phyloP scores from a whole-genome alignment of 257 asterid species.

The Phtheirospermum japonicum region DNA sequence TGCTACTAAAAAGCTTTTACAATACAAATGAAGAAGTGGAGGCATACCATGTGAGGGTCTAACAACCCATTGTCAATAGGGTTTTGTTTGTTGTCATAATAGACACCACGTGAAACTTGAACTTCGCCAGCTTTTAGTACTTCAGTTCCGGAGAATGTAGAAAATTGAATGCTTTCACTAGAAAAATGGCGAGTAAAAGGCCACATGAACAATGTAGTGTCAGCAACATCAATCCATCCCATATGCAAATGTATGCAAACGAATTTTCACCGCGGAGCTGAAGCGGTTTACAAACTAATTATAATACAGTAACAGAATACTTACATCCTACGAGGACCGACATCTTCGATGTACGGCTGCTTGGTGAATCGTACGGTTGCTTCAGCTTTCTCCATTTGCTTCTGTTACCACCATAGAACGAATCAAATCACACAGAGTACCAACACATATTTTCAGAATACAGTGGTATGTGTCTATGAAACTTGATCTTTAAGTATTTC shows the following conservation, averaged over 20 bases:
- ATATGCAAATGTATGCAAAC: constrained; percentile 10
- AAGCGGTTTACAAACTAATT: neutral
- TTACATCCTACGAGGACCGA: constrained; percentile 85
- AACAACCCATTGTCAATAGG: constrained; percentile 67
- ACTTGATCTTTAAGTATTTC: too few relatives aligned
- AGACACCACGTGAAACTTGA: constrained; percentile 53
- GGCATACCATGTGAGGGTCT: constrained; percentile 75
- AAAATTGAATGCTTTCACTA: constrained; percentile 80
- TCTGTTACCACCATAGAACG: constrained; percentile 22
- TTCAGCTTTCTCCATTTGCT: constrained; percentile 44
- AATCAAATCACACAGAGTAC: neutral
- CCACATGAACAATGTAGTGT: constrained; percentile 16
- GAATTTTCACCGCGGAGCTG: neutral
- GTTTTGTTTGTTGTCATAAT: constrained; percentile 47
- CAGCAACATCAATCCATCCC: constrained; percentile 1
- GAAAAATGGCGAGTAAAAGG: constrained; percentile 25
- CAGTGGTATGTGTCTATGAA: too few relatives aligned
- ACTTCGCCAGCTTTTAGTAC: constrained; percentile 67
- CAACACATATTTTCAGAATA: too few relatives aligned
- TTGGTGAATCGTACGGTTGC: constrained; percentile 55
- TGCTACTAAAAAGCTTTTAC: neutral
- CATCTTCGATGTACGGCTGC: constrained; percentile 73
- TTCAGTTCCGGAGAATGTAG: constrained; percentile 61
- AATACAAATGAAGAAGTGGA: constrained; percentile 5
- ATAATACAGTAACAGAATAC: constrained; percentile 8